Base-by-base conservation (phyloP, 805 yeast species). In the Ogataea siamensis region DNA sequence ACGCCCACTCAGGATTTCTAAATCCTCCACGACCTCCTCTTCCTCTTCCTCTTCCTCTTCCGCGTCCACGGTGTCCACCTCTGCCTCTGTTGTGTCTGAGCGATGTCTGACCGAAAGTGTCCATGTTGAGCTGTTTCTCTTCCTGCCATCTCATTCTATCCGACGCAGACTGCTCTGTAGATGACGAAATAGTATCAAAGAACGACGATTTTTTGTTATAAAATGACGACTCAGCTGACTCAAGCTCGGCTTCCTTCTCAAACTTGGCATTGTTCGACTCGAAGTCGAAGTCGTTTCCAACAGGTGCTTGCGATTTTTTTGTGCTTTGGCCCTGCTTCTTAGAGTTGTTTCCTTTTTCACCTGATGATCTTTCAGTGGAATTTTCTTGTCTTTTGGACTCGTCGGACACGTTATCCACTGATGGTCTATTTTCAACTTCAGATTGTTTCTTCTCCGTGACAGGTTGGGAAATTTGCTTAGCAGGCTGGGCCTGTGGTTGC, bases 141-240 rank as follows among this genome's bases (percentile, higher is more conserved):
- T 81, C 84, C 32, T 73, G 66, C 80, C 94, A 82, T 54, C 79
- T 73, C 76, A 78, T 67, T 46, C 63, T 53, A 16, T 58, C 62
- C 19, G 58, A 60, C 7, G 60, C 55, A 17, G 63, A 55, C 33
- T 71, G 71, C 37, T 72, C 74, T 25, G 80, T 70, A 4, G 87
- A 80, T 8, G 87, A 76, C 8, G 95, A 83, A 40, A 91, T 76
- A 45, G 75, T 77, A 63, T 93, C 98, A 55, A 91, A 91, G 62
- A 93, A 91, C 2, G 97, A 88, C 10, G 87, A 76, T 54, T 75
- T 74, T 60, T 81, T 87, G 66, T 88, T 76, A 67, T 93, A 93
- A 19, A 71, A 75, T 14, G 62, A 54, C 18, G 60, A 64, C 16
- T 57, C 62, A 12, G 44, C 58, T 7, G 50, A 47, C 26, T 62